Conservation (phyloP, 192 early-diverging fungal genomes). For the Dimargaris cristalligena region DNA sequence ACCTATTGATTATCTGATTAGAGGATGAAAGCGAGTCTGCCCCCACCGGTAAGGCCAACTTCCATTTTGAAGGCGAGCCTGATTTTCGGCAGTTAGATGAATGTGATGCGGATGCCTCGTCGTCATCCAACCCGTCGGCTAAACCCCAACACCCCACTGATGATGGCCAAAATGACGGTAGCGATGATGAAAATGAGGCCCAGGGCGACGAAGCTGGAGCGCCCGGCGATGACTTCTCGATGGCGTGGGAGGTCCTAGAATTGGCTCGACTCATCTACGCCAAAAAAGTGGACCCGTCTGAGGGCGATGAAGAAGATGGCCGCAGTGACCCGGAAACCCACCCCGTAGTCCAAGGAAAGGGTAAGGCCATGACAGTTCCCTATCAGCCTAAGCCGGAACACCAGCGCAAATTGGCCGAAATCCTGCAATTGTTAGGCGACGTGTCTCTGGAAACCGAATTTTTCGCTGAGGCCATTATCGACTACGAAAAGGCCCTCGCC, state of each 20-base stretch:
- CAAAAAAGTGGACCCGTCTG: constrained; percentile 27
- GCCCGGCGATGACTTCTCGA: constrained; percentile 44
- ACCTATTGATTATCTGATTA: no score
- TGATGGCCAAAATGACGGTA: constrained; percentile 19
- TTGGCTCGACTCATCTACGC: constrained; percentile 66
- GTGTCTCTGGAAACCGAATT: constrained; percentile 72
- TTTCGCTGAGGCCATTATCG: constrained; percentile 27
- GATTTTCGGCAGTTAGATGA: constrained; percentile 17
- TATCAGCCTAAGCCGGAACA: no score
- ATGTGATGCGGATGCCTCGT: background rate
- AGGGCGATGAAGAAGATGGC: no score
- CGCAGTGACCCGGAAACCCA: no score
- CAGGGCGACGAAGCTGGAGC: constrained; percentile 19
- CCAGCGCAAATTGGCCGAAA: background rate
- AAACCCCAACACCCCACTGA: background rate
- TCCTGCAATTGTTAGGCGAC: constrained; percentile 46
- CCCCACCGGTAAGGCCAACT: no score
- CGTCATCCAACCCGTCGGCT: background rate
- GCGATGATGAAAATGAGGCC: constrained; percentile 15
- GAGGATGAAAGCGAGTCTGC: no score
- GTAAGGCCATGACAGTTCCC: no score
- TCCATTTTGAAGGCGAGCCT: constrained; percentile 51
- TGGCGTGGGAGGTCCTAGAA: constrained; percentile 75
- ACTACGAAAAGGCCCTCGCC: constrained; percentile 18
- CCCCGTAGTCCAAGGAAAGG: no score